Conservation (phyloP, 768 basidiomycete species). For the Wakefieldia striispora region DNA sequence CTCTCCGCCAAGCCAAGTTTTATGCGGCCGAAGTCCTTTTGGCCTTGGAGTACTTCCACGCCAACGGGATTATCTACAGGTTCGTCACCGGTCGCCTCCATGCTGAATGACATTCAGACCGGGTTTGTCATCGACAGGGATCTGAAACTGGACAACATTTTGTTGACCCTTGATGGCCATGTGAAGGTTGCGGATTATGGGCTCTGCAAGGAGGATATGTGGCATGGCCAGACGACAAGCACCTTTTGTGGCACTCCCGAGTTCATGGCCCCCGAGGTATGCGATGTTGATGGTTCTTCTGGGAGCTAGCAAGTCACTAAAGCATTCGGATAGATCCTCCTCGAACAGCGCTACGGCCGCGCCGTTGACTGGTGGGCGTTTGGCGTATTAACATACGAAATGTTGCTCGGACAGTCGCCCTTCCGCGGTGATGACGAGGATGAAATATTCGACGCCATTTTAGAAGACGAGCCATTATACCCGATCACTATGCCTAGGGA, state of each 20-base stretch:
- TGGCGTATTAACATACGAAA: slow-evolving; percentile 97
- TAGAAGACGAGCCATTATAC: slow-evolving; percentile 97
- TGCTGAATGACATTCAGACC: not conserved
- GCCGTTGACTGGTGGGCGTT: slow-evolving; percentile 99
- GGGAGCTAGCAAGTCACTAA: not conserved
- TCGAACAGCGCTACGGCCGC: slow-evolving; percentile 98
- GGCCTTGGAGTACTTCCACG: slow-evolving; percentile 96
- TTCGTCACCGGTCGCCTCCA: slow-evolving; percentile 40
- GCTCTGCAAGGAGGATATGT: slow-evolving; percentile 99
- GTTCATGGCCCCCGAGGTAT: slow-evolving; percentile 99
- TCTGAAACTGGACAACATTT: slow-evolving; percentile 96
- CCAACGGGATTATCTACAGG: slow-evolving; percentile 99
- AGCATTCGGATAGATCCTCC: slow-evolving; percentile 67
- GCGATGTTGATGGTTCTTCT: slow-evolving; percentile 12
- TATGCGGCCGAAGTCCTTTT: slow-evolving; percentile 96
- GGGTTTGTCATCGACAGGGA: slow-evolving; percentile 53
- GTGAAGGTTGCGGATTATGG: slow-evolving; percentile 99
- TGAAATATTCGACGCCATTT: slow-evolving; percentile 98
- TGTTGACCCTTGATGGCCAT: slow-evolving; percentile 94
- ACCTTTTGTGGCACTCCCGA: slow-evolving; percentile 99
- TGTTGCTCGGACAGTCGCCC: slow-evolving; percentile 97
- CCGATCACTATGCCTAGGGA: slow-evolving; percentile 99
- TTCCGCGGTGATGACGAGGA: slow-evolving; percentile 99
- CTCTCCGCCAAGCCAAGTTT: slow-evolving; percentile 97
- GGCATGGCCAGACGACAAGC: slow-evolving; percentile 91